Evolutionary conservation across 495 filamentous ascomycete genomes (phyloP).

Genomic region (Chaetomium cochliodes): DNA sequence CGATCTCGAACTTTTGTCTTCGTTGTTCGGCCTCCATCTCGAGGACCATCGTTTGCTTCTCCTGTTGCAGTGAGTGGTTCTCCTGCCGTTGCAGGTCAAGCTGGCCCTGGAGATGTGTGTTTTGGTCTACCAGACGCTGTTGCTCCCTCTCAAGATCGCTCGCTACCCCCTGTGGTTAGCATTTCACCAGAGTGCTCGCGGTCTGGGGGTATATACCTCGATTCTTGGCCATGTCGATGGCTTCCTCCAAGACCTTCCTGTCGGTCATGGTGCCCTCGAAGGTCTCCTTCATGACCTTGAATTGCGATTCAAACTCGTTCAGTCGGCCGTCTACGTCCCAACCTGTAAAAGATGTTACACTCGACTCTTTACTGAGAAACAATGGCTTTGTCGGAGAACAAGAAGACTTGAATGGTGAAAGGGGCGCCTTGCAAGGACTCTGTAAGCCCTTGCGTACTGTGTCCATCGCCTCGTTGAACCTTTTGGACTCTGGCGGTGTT

Average conservation of each 20-base stretch:
- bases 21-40: slow-evolving; percentile 35
- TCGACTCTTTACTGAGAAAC: slow-evolving; percentile 73
- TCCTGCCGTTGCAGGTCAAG: slow-evolving; percentile 57
- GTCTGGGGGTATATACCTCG: slow-evolving; percentile 56
- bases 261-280: slow-evolving; percentile 61
- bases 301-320: slow-evolving; percentile 63
- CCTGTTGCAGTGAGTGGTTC: slow-evolving; percentile 54
- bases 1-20: slow-evolving; percentile 41
- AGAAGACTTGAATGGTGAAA: slow-evolving; percentile 29
- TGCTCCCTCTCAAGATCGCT: slow-evolving; percentile 62
- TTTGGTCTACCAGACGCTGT: slow-evolving; percentile 56
- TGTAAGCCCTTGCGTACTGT: slow-evolving; percentile 23
- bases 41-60: slow-evolving; percentile 33
- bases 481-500: slow-evolving; percentile 22
- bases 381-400: slow-evolving; percentile 43
- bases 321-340: slow-evolving; percentile 71
- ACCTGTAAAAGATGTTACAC: slow-evolving; percentile 56
- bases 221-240: slow-evolving; percentile 65
- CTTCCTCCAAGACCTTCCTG: slow-evolving; percentile 63
- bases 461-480: slow-evolving; percentile 19
- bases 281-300: slow-evolving; percentile 58
- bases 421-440: slow-evolving; percentile 11
- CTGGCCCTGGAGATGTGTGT: slow-evolving; percentile 56
- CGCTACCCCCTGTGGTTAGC: slow-evolving; percentile 49
- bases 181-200: background rate